Base-by-base conservation (phyloP, 2,329 filamentous ascomycete species). In the Zelopaecilomyces penicillatus region DNA sequence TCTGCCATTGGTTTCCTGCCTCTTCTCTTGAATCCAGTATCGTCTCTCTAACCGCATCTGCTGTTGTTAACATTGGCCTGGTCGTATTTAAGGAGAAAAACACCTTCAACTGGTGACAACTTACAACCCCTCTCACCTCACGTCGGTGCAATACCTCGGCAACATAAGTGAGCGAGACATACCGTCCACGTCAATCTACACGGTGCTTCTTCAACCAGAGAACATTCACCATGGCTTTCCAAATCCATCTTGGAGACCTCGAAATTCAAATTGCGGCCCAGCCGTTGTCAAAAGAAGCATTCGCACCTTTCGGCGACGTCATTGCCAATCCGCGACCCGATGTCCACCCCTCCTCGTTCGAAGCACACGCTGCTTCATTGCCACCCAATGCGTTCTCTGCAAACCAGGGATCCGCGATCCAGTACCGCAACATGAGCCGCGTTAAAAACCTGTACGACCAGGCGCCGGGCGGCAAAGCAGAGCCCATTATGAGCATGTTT, bases 381-480 rank as follows among this genome's bases (percentile, higher is more conserved):
- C 68, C 74, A 28, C 62, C 67, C 56, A 69, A 71, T 51, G 69
- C 76, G 44, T 68, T 82, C 4, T 73, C 78, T 3, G 78, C 82
- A 39, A 97, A 97, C 70, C 90, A 97, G 69, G 87, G 87, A 57
- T 83, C 82, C 26, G 91, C 93, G 11, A 80, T 91, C 58, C 95
- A 95, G 64, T 94, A 93, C 65, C 76, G 83, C 49, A 76, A 87
- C 58, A 81, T 95, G 50, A 87, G 87, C n/a, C 73, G 76, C 37
- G 74, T 91, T 54, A 69, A 71, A 30, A 79, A 94, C 62, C 73
- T 81, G 49, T 95, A 95, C 63, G 59, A 63, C n/a, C 69, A 78
- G 46, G 75, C 82, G 0, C 78, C 81, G 2, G 85, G 78, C 59
- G 65, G 73, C 39, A 48, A 41, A 5, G 54, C 68, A 64, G 52